Evolutionary conservation across 257 asterid genomes (phyloP).

Genomic region (Gentiana straminea): DNA sequence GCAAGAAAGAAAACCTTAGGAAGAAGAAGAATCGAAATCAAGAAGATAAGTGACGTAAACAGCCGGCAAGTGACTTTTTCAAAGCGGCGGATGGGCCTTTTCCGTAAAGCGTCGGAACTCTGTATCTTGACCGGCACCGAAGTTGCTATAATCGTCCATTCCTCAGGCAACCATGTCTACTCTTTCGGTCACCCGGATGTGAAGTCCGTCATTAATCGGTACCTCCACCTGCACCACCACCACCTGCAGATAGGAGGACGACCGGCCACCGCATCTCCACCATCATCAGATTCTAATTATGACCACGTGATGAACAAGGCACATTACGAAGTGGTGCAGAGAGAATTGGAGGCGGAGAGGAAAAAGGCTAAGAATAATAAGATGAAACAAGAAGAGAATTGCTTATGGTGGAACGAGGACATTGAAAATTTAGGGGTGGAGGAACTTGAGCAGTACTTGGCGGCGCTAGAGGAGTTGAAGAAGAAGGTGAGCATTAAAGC

Average conservation of each 20-base stretch:
- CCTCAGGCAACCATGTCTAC: slow-evolving; percentile 35
- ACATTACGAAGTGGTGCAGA: too few species aligned
- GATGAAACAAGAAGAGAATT: neutral
- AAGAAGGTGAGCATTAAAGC: neutral
- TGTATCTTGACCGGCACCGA: slow-evolving; percentile 48
- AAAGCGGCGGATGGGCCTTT: slow-evolving; percentile 52
- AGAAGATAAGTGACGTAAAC: slow-evolving; percentile 39
- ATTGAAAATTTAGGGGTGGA: neutral
- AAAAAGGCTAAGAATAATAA: too few species aligned
- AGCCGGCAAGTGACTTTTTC: slow-evolving; percentile 69
- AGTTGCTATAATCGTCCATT: slow-evolving; percentile 40
- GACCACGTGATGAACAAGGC: too few species aligned
- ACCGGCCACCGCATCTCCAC: neutral
- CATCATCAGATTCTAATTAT: too few species aligned
- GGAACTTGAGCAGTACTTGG: neutral
- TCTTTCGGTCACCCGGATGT: slow-evolving; percentile 55
- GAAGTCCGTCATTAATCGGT: slow-evolving; percentile 15
- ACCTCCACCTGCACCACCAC: neutral
- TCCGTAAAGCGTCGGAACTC: slow-evolving; percentile 72
- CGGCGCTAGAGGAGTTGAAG: slow-evolving; percentile 2
- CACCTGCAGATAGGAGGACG: neutral
- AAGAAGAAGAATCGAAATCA: slow-evolving; percentile 54
- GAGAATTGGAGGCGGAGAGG: too few species aligned
- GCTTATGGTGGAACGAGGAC: slow-evolving; percentile 1
- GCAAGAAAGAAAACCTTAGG: slow-evolving; percentile 18